Evolutionary conservation across 2,329 filamentous ascomycete genomes (phyloP), one percentile per base, ranked within the genome.

Genomic region (Hortaea sp.): DNA sequence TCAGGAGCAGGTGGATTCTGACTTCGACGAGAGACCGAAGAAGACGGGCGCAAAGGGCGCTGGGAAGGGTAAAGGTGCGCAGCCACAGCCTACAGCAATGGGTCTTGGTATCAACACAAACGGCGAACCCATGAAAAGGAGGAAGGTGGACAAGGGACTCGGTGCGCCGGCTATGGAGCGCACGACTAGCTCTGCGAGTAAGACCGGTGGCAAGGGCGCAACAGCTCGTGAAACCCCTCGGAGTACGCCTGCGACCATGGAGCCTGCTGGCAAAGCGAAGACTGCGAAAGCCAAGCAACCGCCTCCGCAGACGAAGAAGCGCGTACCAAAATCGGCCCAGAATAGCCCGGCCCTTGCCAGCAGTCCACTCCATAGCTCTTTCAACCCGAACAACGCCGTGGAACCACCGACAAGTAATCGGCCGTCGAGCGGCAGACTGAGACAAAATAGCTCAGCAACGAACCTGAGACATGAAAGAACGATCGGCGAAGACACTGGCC

Each of bases 291-390:
- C 70, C 75, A 49, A 79, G 69, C 48, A 78, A 1, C 77, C 78
- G 4, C 86, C 85, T 54, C 75, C 79, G n/a, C 79, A 80, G 54
- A 65, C 79, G 29, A 89, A 90, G 69, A 94, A 89, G 69, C 90
- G 81, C 84, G 85, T 74, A 59, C 74, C 69, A 29, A 60, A 58
- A 30, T 57, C 56, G 11, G 58, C 56, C 13, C 58, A 61, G 29
- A 54, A 56, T 20, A 62, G 58, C 44, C 60, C 57, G 69, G 69
- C 58, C 71, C 69, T 58, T 67, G 71, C 54, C 69, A 73, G 51
- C 66, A 65, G 55, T 72, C 63, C 56, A 64, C 69, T 51, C 69
- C 71, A 75, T 73, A 48, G 76, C 5, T 51, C 50, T 3, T 59
- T 62, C 49, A 58, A 81, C 57, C 85, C 86, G 1, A 81, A 85